A percentile compares a stretch with the other conserved stretches of the same genome.
These are phyloP conservation scores for Colletotrichum camelliae DNA, from an alignment of 2,329 filamentous ascomycete species.

Conservation along the genomic window DNA sequence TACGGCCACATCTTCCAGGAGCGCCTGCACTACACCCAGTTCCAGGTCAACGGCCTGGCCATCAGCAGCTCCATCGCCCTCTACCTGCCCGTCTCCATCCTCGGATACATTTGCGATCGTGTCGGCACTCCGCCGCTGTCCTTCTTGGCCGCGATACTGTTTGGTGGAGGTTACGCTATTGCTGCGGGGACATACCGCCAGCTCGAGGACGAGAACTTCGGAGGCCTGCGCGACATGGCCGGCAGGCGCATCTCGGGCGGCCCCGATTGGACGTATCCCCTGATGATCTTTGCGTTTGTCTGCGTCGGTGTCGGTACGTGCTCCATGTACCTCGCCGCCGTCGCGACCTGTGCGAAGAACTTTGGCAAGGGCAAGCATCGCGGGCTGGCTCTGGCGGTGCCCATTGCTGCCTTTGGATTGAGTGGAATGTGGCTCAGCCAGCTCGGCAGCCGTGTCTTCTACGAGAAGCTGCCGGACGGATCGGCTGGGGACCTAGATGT, in stretches of 20 bases:
- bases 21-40: constrained; percentile 84
- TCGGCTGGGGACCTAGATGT: constrained; percentile 71
- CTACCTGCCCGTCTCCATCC: constrained; percentile 89
- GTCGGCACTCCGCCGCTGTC: constrained; percentile 81
- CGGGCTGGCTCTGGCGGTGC: constrained; percentile 85
- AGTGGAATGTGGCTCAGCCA: constrained; percentile 98
- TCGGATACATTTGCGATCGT: constrained; percentile 92
- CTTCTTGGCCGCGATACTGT: constrained; percentile 73
- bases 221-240: constrained; percentile 19
- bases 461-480: constrained; percentile 70
- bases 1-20: constrained; percentile 92
- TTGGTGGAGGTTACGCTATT: constrained; percentile 81
- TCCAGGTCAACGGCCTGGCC: constrained; percentile 89
- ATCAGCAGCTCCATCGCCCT: constrained; percentile 87
- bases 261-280: constrained; percentile 70
- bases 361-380: constrained; percentile 89
- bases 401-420: constrained; percentile 90
- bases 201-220: constrained; percentile 48
- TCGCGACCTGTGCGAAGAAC: constrained; percentile 98
- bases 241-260: constrained; percentile 38
- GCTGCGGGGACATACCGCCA: constrained; percentile 78
- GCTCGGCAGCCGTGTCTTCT: constrained; percentile 79
- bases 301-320: constrained; percentile 84
- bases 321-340: constrained; percentile 85
- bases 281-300: constrained; percentile 88